These are phyloP conservation scores for Debaryomyces psychrophilus DNA, from an alignment of 1,139 yeast genomes.

Conservation along the genomic window DNA sequence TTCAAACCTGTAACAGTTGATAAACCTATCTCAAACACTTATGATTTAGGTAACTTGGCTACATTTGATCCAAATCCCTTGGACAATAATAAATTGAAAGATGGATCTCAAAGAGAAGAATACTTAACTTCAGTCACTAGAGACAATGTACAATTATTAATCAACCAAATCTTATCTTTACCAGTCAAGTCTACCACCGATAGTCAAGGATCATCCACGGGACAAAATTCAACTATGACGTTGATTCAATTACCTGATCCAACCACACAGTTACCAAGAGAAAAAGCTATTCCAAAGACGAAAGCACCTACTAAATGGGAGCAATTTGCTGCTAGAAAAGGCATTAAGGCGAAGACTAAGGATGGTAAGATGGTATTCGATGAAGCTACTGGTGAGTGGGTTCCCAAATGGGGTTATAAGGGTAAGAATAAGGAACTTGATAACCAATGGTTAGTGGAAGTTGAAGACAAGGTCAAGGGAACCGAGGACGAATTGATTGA, in stretches of 20 bases:
- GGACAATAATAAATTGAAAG: slow-evolving; percentile 57
- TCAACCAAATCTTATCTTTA: slow-evolving; percentile 85
- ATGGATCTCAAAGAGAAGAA: slow-evolving; percentile 60
- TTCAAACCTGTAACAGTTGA: slow-evolving; percentile 81
- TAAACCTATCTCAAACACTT: slow-evolving; percentile 82
- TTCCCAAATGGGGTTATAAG: slow-evolving; percentile 96
- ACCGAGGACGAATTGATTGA: slow-evolving; percentile 76
- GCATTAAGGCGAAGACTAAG: slow-evolving; percentile 87
- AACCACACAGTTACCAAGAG: slow-evolving; percentile 83
- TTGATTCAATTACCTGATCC: slow-evolving; percentile 87
- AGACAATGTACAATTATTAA: slow-evolving; percentile 88
- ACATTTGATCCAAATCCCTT: slow-evolving; percentile 87
- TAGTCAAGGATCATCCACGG: slow-evolving; percentile 60
- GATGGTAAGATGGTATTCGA: slow-evolving; percentile 90
- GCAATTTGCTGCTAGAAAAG: slow-evolving; percentile 92
- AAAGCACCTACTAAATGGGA: slow-evolving; percentile 97
- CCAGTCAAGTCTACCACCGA: slow-evolving; percentile 88
- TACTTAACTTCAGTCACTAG: slow-evolving; percentile 73
- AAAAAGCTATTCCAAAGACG: slow-evolving; percentile 90
- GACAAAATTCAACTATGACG: slow-evolving; percentile 76
- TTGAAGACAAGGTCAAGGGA: slow-evolving; percentile 71
- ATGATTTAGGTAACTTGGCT: slow-evolving; percentile 84
- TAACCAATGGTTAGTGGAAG: slow-evolving; percentile 94
- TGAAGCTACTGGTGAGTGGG: slow-evolving; percentile 93
- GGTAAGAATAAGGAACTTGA: slow-evolving; percentile 89